Base-by-base conservation (phyloP, 106 monocot species). In the Dioscorea dumetorum region DNA sequence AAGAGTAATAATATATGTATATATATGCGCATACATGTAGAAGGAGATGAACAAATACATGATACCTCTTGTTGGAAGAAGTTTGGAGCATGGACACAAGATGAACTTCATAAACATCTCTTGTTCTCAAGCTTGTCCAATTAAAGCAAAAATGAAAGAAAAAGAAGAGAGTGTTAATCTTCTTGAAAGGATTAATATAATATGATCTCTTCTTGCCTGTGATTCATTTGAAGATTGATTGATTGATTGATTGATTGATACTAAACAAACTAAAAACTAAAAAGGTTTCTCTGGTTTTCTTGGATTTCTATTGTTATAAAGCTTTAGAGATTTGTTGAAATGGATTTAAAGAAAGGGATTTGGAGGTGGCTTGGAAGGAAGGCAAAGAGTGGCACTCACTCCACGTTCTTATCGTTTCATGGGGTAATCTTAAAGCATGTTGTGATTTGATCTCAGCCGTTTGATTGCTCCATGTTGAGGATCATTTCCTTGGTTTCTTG, bases 361-460 rank as follows among this genome's bases (percentile, higher is more conserved):
- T 11, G 62, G 70, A 73, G 57, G 70, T 73, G 62, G 72, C 78
- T 79, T 79, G 23, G 73, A 82, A 78, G 70, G 62, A 79, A 79
- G 64, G 22, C 20, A 15, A 72, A 77, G 60, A n/a, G 61, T 66
- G 60, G 72, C 60, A 71, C 60, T 28, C 51, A 77, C 70, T 72
- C 62, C 66, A 76, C 13, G 68, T 53, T 62, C 50, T 41, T 8
- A 41, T 8, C 41, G 6, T 41, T 2, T 41, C 41, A 8, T 8
- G 41, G 41, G 41, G 41, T 41, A 41, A 41, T 41, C 41, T 41
- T 41, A 41, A 41, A 41, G 41, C 41, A 28, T 28, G 28, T 3
- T 28, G 2, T 28, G 28, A 17, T 12, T 12, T 13, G 51, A 13
- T 17, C 51, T 13, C 51, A 17, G 12, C 51, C 14, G 51, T 13